Percentiles rank a stretch among this genome's conserved stretches.
phyloP scores from a whole-genome alignment of 768 basidiomycete genomes.

The Galerina sulciceps region DNA sequence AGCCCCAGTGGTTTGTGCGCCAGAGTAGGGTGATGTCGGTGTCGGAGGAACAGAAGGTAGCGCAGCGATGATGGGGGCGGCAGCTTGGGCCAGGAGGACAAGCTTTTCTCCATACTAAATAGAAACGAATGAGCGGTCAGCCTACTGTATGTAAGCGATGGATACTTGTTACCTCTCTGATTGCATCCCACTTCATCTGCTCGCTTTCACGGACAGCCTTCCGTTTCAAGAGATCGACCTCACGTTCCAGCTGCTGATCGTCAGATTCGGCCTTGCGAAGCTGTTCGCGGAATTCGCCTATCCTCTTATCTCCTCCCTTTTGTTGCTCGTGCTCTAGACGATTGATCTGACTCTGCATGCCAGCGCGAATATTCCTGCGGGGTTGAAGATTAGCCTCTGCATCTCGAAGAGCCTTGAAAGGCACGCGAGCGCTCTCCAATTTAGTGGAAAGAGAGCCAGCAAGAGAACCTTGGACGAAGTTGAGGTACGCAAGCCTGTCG shows the following conservation, averaged over 20 bases:
- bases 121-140: constrained; percentile 4
- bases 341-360: constrained; percentile 62
- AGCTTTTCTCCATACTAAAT: constrained; percentile 82
- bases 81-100: constrained; percentile 72
- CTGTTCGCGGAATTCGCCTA: constrained; percentile 72
- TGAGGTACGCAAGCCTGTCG: constrained; percentile 82
- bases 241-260: constrained; percentile 69
- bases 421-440: constrained; percentile 64
- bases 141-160: not conserved
- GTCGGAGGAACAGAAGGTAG: constrained; percentile 75
- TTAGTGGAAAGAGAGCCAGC: constrained; percentile 61
- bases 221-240: constrained; percentile 73
- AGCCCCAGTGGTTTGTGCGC: constrained; percentile 65
- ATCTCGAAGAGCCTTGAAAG: constrained; percentile 74
- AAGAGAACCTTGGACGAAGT: constrained; percentile 76
- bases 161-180: constrained; percentile 64
- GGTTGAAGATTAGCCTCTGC: constrained; percentile 67
- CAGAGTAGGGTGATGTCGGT: constrained; percentile 56
- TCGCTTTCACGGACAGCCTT: constrained; percentile 81
- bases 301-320: constrained; percentile 65
- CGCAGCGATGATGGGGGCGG: constrained; percentile 60
- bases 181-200: constrained; percentile 76
- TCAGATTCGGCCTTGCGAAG: constrained; percentile 67
- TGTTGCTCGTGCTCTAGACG: constrained; percentile 71
- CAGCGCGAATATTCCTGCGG: constrained; percentile 62